Evolutionary conservation across 2,329 filamentous ascomycete species (phyloP).

Genomic region (Penicillium frequentans): DNA sequence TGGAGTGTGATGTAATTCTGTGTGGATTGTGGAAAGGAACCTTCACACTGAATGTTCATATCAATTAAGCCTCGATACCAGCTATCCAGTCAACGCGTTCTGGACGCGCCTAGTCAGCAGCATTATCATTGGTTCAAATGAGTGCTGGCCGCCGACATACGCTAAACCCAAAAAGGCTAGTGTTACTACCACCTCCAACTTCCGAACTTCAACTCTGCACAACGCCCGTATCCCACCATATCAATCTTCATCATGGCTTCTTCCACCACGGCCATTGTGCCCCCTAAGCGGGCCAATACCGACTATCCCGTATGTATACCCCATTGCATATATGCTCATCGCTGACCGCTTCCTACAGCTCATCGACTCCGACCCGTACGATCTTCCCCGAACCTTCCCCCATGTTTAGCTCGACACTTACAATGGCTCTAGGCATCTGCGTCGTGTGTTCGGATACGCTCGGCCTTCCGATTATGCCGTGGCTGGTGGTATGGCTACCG

Average conservation of each 20-base stretch:
- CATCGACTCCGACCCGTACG: constrained; percentile 98
- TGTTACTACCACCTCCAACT: constrained; percentile 25
- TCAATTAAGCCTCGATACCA: background rate
- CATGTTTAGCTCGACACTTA: constrained; percentile 30
- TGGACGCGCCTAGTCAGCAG: constrained; percentile 19
- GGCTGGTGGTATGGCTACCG: constrained; percentile 67
- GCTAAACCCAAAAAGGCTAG: constrained; percentile 22
- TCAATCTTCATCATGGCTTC: constrained; percentile 34
- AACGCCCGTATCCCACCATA: constrained; percentile 17
- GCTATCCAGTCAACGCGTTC: constrained; percentile 13
- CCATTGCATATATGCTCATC: background rate
- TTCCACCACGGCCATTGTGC: constrained; percentile 54
- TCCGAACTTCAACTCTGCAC: constrained; percentile 30
- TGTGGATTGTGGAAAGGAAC: background rate
- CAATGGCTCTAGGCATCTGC: constrained; percentile 69
- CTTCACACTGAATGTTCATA: background rate
- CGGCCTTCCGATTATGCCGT: constrained; percentile 78
- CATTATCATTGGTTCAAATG: constrained; percentile 13
- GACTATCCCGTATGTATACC: constrained; percentile 75
- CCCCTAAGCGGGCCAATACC: constrained; percentile 75
- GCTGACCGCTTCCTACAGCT: constrained; percentile 60
- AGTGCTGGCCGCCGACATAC: constrained; percentile 10
- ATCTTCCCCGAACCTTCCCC: constrained; percentile 23
- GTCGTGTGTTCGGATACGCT: constrained; percentile 84
- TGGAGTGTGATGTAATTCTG: background rate